These are phyloP conservation scores for Actinidia chinensis DNA, from an alignment of 179 eudicot species.

Conservation along the genomic window DNA sequence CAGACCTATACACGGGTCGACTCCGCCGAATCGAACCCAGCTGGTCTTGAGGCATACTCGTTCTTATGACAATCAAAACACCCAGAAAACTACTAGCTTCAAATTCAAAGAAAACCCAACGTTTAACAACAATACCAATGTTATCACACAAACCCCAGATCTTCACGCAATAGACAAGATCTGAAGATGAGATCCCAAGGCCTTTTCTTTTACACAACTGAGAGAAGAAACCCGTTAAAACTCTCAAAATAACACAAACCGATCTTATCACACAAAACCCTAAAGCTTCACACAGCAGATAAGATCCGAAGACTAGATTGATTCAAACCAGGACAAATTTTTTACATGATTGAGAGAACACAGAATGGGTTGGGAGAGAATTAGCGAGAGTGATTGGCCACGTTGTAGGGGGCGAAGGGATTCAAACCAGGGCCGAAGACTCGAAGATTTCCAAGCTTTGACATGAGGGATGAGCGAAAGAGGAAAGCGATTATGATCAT, in stretches of 20 bases:
- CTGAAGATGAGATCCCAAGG: neutral
- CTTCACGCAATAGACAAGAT: constrained; percentile 21
- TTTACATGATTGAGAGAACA: constrained; percentile 18
- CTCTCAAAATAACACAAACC: neutral
- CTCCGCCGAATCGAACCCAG: constrained; percentile 39
- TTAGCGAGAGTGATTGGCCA: constrained; percentile 88
- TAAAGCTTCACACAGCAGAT: constrained; percentile 20
- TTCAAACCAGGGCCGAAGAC: constrained; percentile 97
- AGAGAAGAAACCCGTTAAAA: no score
- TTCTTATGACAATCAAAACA: constrained; percentile 12
- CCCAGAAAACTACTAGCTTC: constrained; percentile 2
- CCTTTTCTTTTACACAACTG: no score
- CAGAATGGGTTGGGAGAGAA: constrained; percentile 6
- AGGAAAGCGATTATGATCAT: constrained; percentile 22
- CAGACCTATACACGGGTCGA: constrained; percentile 35
- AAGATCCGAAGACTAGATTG: neutral
- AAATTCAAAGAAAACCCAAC: constrained; percentile 3
- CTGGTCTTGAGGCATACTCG: constrained; percentile 40
- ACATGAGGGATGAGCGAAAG: neutral
- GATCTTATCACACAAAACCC: constrained; percentile 16
- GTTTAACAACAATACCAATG: neutral
- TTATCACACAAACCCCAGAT: constrained; percentile 7
- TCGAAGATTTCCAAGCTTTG: constrained; percentile 54
- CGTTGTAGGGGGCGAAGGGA: constrained; percentile 77
- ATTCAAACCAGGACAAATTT: neutral